Conservation (phyloP, 306 rosid genomes). For the Notholithocarpus densiflorus region DNA sequence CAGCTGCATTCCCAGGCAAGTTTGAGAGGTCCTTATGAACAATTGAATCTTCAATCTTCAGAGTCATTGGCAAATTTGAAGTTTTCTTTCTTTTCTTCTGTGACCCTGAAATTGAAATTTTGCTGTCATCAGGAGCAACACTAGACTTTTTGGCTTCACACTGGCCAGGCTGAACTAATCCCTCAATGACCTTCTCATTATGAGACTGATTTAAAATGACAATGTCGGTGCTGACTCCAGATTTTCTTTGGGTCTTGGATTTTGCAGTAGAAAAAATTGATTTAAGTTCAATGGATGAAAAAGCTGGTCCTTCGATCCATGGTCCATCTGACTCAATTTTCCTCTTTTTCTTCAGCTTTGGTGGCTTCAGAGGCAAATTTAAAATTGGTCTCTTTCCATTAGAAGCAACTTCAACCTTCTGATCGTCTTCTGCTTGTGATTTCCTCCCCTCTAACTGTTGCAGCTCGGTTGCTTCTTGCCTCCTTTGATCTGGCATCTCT, state of each 20-base stretch:
- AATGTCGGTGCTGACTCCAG: slow-evolving; percentile 19
- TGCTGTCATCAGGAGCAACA: slow-evolving; percentile 28
- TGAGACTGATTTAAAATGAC: slow-evolving; percentile 23
- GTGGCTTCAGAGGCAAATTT: slow-evolving; percentile 14
- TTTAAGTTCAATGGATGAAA: slow-evolving; percentile 11
- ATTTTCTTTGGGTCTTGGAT: slow-evolving; percentile 38
- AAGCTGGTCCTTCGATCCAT: slow-evolving; percentile 15
- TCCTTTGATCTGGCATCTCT: slow-evolving; percentile 23
- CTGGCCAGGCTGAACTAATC: slow-evolving; percentile 18
- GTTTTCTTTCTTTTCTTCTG: slow-evolving; percentile 27
- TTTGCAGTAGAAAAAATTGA: slow-evolving; percentile 23
- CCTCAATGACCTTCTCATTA: slow-evolving; percentile 15
- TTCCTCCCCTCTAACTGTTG: slow-evolving; percentile 28
- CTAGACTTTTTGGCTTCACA: slow-evolving; percentile 23
- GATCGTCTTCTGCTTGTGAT: slow-evolving; percentile 4
- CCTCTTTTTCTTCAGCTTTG: slow-evolving; percentile 26
- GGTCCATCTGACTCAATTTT: slow-evolving; percentile 20
- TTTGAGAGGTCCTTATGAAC: slow-evolving; percentile 21
- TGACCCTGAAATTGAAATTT: slow-evolving; percentile 27
- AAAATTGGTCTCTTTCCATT: slow-evolving; percentile 3
- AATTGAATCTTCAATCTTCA: slow-evolving; percentile 16
- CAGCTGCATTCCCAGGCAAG: slow-evolving; percentile 12
- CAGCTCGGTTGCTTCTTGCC: slow-evolving; percentile 9
- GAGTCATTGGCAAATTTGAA: slow-evolving; percentile 7
- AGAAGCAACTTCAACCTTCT: slow-evolving; percentile 11